Percentiles rank a stretch among this genome's conserved stretches.
These are phyloP conservation scores for Mollisiaceae sp. DNA, from an alignment of 2,329 filamentous ascomycete genomes.

Conservation along the genomic window DNA sequence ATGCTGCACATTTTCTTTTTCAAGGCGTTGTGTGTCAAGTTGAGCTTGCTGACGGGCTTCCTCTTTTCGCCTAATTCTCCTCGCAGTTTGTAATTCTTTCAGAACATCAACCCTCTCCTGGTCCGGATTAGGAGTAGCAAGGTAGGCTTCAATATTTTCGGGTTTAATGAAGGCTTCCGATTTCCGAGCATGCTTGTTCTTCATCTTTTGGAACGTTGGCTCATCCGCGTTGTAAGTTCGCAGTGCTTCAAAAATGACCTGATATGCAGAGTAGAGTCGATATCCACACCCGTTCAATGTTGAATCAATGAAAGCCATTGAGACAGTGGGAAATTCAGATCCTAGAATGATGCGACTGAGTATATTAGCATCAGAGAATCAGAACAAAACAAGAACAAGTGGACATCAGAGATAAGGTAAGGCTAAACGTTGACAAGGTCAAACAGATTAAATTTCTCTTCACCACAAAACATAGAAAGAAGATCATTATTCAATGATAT, in stretches of 20 bases:
- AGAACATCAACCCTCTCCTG: slow-evolving; percentile 29
- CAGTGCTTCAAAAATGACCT: slow-evolving; percentile 45
- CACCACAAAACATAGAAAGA: too few species aligned
- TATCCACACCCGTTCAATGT: slow-evolving; percentile 41
- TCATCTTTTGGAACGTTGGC: slow-evolving; percentile 40
- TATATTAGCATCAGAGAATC: slow-evolving; percentile 18
- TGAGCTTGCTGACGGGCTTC: slow-evolving; percentile 47
- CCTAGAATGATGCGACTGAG: slow-evolving; percentile 34
- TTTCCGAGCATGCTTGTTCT: slow-evolving; percentile 34
- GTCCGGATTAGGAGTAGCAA: slow-evolving; percentile 9
- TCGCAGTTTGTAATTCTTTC: slow-evolving; percentile 49
- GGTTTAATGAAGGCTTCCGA: slow-evolving; percentile 25
- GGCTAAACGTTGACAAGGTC: too few species aligned
- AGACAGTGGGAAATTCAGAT: slow-evolving; percentile 45
- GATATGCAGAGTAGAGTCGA: slow-evolving; percentile 41
- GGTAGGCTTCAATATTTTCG: slow-evolving; percentile 16
- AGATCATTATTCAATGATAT: too few species aligned
- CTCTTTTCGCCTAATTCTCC: slow-evolving; percentile 40
- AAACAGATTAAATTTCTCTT: too few species aligned
- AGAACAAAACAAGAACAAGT: background rate
- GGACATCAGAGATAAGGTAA: too few species aligned
- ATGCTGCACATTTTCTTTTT: slow-evolving; percentile 48
- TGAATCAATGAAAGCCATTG: slow-evolving; percentile 45
- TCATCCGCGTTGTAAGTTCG: slow-evolving; percentile 36
- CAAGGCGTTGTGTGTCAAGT: slow-evolving; percentile 37